phyloP scores from a whole-genome alignment of 768 basidiomycete species.

The Polyporus arcularius region DNA sequence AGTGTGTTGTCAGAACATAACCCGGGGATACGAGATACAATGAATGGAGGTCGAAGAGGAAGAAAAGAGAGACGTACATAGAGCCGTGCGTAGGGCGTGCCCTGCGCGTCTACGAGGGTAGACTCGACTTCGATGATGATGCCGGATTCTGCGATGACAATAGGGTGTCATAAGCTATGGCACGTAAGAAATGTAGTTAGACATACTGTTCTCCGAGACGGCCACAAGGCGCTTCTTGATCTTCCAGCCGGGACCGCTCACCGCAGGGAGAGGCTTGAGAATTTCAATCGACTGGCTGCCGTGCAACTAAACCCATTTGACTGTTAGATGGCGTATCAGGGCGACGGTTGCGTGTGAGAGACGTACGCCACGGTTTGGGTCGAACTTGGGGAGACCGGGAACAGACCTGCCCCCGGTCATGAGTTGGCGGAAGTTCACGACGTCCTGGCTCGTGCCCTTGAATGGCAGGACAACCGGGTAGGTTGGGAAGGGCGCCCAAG shows the following conservation, averaged over 20 bases:
- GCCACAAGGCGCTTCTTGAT: constrained; percentile 65
- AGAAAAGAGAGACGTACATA: constrained; percentile 31
- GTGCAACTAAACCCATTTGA: constrained; percentile 55
- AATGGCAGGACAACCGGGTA: constrained; percentile 80
- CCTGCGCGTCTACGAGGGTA: constrained; percentile 61
- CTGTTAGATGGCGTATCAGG: neutral
- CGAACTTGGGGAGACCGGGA: constrained; percentile 70
- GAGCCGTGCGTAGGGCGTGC: constrained; percentile 44
- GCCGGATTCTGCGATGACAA: constrained; percentile 57
- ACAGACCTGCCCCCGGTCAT: constrained; percentile 39
- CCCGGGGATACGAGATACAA: no score
- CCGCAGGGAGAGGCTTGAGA: constrained; percentile 72
- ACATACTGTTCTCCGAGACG: constrained; percentile 81
- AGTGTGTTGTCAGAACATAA: neutral
- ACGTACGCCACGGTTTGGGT: constrained; percentile 70
- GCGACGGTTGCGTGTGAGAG: neutral
- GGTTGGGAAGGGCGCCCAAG: constrained; percentile 79
- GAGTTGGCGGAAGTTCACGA: constrained; percentile 65
- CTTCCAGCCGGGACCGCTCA: constrained; percentile 80
- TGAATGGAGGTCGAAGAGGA: neutral
- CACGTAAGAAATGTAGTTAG: no score
- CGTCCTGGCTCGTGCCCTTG: constrained; percentile 68
- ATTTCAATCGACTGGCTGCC: constrained; percentile 80
- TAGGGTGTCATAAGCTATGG: neutral
- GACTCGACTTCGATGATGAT: constrained; percentile 70